Evolutionary conservation across 176 grass and related monocot genomes (phyloP).

Genomic region (Carex parvula): DNA sequence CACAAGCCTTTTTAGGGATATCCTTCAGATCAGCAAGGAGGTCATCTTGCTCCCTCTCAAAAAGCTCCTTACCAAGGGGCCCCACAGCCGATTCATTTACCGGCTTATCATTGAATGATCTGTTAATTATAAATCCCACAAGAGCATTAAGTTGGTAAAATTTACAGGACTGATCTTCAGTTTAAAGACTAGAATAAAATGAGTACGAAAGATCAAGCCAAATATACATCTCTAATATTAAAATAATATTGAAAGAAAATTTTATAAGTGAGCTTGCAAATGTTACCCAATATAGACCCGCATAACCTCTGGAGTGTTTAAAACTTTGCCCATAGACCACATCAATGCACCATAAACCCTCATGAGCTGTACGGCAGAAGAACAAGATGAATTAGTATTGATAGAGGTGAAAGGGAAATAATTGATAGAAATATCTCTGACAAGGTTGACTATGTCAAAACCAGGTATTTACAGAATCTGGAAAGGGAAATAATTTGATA

Average conservation of each 20-base stretch:
- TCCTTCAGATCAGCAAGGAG: constrained; percentile 96
- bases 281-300: constrained; percentile 95
- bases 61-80: constrained; percentile 86
- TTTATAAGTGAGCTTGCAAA: background rate
- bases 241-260: constrained; percentile 1
- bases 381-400: constrained; percentile 17
- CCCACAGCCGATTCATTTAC: constrained; percentile 78
- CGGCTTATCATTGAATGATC: constrained; percentile 98
- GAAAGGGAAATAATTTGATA: background rate
- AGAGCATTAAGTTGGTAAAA: background rate
- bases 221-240: background rate
- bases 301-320: constrained; percentile 92
- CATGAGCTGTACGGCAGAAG: constrained; percentile 70
- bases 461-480: background rate
- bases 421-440: background rate
- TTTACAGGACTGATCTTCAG: background rate
- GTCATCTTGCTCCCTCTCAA: constrained; percentile 96
- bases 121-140: constrained; percentile 33
- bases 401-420: background rate
- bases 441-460: constrained; percentile 1
- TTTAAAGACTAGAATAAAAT: constrained; percentile 2
- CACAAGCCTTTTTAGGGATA: constrained; percentile 98
- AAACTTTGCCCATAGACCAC: constrained; percentile 98
- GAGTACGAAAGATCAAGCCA: constrained; percentile 16
- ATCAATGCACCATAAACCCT: constrained; percentile 98